These are phyloP conservation scores for Talaromyces albobiverticillius DNA, from an alignment of 2,329 filamentous ascomycete species.

Conservation along the genomic window DNA sequence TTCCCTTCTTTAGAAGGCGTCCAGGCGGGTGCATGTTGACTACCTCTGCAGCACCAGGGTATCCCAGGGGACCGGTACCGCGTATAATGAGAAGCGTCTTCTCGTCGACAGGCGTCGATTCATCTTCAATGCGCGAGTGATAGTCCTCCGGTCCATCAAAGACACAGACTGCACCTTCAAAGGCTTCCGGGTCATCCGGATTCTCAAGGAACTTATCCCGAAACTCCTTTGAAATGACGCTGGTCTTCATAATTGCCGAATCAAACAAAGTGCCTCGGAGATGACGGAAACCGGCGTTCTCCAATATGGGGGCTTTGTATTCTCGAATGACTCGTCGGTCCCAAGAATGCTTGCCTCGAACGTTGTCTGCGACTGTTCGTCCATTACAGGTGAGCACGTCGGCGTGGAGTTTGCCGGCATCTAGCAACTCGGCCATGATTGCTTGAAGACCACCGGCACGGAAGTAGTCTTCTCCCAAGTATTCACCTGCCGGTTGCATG, in stretches of 20 bases:
- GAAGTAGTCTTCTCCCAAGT: slow-evolving; percentile 54
- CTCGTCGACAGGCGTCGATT: slow-evolving; percentile 37
- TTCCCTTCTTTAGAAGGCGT: slow-evolving; percentile 44
- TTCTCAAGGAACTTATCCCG: slow-evolving; percentile 45
- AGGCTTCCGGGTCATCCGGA: slow-evolving; percentile 47
- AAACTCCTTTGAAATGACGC: slow-evolving; percentile 48
- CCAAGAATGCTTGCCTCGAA: slow-evolving; percentile 47
- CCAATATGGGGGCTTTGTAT: slow-evolving; percentile 47
- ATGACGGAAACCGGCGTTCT: slow-evolving; percentile 52
- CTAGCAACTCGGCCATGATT: slow-evolving; percentile 53
- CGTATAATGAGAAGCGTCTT: slow-evolving; percentile 50
- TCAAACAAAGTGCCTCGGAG: slow-evolving; percentile 49
- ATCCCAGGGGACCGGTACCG: slow-evolving; percentile 49
- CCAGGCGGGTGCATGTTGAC: slow-evolving; percentile 53
- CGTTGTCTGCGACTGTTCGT: slow-evolving; percentile 44
- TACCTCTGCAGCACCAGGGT: slow-evolving; percentile 52
- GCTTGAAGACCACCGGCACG: slow-evolving; percentile 54
- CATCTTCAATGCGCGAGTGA: slow-evolving; percentile 42
- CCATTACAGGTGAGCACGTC: slow-evolving; percentile 48
- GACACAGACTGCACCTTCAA: slow-evolving; percentile 47
- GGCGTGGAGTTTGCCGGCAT: slow-evolving; percentile 46
- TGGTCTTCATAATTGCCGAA: slow-evolving; percentile 55
- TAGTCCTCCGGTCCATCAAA: slow-evolving; percentile 54
- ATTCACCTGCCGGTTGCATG: slow-evolving; percentile 54
- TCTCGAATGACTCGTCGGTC: slow-evolving; percentile 48